phyloP scores from a whole-genome alignment of 495 filamentous ascomycete species.

The Neurospora sp. region DNA sequence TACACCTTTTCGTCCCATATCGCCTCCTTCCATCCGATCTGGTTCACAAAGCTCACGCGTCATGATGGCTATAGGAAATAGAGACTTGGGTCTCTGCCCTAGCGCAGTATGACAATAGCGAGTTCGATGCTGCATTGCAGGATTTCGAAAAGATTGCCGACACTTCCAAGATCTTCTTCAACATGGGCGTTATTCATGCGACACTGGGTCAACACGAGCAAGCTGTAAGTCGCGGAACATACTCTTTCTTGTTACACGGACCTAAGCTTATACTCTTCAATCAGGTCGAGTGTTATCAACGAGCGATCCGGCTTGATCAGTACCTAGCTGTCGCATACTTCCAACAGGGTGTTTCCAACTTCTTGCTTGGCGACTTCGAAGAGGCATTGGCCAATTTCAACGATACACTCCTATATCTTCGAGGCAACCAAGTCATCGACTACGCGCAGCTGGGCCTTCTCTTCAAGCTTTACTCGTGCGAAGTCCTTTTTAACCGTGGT shows the following conservation, averaged over 20 bases:
- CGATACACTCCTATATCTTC: conserved; percentile 87
- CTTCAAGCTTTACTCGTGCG: conserved; percentile 95
- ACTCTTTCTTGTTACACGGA: neutral
- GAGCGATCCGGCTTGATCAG: conserved; percentile 76
- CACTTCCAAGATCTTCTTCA: conserved; percentile 98
- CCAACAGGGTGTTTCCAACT: conserved; percentile 97
- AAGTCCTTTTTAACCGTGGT: conserved; percentile 95
- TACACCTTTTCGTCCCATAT: neutral
- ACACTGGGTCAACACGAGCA: conserved; percentile 93
- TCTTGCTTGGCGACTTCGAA: conserved; percentile 92
- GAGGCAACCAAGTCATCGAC: conserved; percentile 94
- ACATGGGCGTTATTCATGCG: conserved; percentile 96
- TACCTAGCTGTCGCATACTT: conserved; percentile 98
- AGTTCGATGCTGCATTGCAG: conserved; percentile 78
- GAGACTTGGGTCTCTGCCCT: conserved; percentile 95
- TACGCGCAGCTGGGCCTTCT: conserved; percentile 94
- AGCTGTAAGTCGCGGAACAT: conserved; percentile 60
- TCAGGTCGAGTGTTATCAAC: conserved; percentile 91
- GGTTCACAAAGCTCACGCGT: conserved; percentile 7
- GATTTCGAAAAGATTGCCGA: conserved; percentile 81
- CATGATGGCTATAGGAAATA: conserved; percentile 63
- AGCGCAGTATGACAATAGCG: conserved; percentile 86
- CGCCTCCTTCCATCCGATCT: neutral
- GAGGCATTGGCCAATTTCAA: conserved; percentile 99
- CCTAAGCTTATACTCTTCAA: neutral